These are phyloP conservation scores for Fraxinus velutina DNA, from an alignment of 305 asterid species.

Conservation along the genomic window DNA sequence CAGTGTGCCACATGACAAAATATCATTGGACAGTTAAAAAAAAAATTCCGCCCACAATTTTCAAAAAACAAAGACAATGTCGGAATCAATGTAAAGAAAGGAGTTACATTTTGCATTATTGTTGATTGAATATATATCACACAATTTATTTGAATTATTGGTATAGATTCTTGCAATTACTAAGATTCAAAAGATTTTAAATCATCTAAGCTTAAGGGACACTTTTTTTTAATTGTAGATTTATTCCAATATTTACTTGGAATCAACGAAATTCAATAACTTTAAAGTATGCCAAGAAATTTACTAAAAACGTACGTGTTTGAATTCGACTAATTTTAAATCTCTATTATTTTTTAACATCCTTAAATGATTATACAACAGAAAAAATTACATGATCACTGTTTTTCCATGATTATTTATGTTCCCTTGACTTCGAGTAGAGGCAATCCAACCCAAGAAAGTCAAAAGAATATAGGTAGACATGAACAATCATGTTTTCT, in stretches of 20 bases:
- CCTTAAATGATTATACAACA: neutral
- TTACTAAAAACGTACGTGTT: neutral
- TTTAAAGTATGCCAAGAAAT: neutral
- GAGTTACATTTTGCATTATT: too few relatives aligned
- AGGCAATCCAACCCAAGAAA: constrained; percentile 1
- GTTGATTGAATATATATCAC: neutral
- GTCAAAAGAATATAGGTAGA: neutral
- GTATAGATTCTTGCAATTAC: neutral
- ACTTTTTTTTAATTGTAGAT: neutral
- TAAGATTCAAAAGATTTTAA: neutral
- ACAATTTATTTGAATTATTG: neutral
- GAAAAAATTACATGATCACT: neutral
- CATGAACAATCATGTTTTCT: neutral
- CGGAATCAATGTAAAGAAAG: too few relatives aligned
- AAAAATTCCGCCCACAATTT: too few relatives aligned
- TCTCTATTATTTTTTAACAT: neutral
- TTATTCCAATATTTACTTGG: neutral
- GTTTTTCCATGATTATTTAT: neutral
- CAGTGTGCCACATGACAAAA: too few relatives aligned
- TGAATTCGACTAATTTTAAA: neutral
- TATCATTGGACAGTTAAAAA: too few relatives aligned
- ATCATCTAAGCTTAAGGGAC: neutral
- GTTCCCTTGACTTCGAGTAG: neutral
- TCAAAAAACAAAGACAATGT: too few relatives aligned
- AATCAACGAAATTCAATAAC: neutral